Evolutionary conservation across 345 rosid species (phyloP).

Genomic region (Gossypium arboreum): DNA sequence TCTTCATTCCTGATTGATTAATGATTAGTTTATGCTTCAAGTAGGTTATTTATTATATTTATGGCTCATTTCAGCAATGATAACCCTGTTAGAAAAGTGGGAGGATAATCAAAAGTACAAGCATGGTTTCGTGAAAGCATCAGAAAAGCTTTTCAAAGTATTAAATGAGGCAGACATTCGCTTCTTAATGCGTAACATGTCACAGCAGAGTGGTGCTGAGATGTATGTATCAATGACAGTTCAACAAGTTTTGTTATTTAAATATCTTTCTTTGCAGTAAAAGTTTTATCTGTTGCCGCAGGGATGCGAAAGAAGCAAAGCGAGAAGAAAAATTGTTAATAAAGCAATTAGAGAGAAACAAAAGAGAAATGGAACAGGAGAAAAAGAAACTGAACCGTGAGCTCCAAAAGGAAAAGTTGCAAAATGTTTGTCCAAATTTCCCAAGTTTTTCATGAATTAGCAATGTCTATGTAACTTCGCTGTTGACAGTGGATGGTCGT

Average conservation of each 20-base stretch:
- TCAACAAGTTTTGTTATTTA: not conserved
- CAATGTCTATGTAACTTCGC: not conserved
- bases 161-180: conserved; percentile 60
- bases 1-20: not conserved
- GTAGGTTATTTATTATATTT: not conserved
- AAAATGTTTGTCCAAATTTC: conserved; percentile 38
- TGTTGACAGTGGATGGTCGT: not conserved
- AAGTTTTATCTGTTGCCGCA: conserved; percentile 18
- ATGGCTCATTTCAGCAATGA: conserved; percentile 48
- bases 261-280: not conserved
- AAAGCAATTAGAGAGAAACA: conserved; percentile 66
- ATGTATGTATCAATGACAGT: conserved; percentile 38
- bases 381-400: conserved; percentile 68
- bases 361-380: conserved; percentile 66
- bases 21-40: no score
- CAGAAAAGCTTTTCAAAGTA: conserved; percentile 58
- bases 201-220: conserved; percentile 46
- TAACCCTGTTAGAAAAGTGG: conserved; percentile 42
- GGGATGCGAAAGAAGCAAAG: conserved; percentile 60
- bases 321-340: conserved; percentile 54
- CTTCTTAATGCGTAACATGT: conserved; percentile 44
- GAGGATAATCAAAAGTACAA: conserved; percentile 31
- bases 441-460: not conserved
- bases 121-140: conserved; percentile 41
- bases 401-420: conserved; percentile 52